Evolutionary conservation across 257 asterid genomes (phyloP), one percentile per base, ranked within the genome.

Genomic region (Orobanche coerulescens): DNA sequence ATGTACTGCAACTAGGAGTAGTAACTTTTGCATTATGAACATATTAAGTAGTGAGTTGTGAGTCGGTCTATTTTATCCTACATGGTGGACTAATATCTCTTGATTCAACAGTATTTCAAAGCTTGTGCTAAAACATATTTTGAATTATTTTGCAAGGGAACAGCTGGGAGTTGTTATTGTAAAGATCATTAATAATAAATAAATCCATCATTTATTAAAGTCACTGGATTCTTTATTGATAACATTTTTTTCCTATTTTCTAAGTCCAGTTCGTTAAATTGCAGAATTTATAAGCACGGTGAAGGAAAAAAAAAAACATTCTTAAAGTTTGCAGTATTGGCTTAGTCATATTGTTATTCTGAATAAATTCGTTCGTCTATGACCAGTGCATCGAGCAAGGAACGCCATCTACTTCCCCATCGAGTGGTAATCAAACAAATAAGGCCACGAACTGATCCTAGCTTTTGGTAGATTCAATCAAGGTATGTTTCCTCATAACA

Each of bases 381-480:
- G 56, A 53, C 19, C 81, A 87, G 94, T 78, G 91, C 76, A 84
- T 84, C 20, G 96, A 87, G 81, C 88, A 87, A 66, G 87, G 92
- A 44, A 87, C 80, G 58, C 54, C 84, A 36, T 69, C 83, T 24
- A 78, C 71, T 69, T 34, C 84, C 37, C 34, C 56, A 34, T 66
- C 67, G 62, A 75, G 62, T 59, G 52, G 53, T 71, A 64, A 24
- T 61, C 73, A 70, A 61, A 30, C 66, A 67, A 64, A 60, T 58
- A 65, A 80, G 72, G 58, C 40, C 71, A 37, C 50, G 39, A 58
- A 65, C 61, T 43, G 37, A 59, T 65, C 23, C 10, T 37, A 53
- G 44, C 67, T 31, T 61, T n/a, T n/a, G 62, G 36, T 67, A 58
- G 34, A 39, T 47, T 37, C 58, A 57, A 60, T n/a, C n/a, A n/a